A percentile compares a stretch with the other conserved stretches of the same genome.
phyloP scores from a whole-genome alignment of 202 grass and related monocot species.

The Zoysia matrella region DNA sequence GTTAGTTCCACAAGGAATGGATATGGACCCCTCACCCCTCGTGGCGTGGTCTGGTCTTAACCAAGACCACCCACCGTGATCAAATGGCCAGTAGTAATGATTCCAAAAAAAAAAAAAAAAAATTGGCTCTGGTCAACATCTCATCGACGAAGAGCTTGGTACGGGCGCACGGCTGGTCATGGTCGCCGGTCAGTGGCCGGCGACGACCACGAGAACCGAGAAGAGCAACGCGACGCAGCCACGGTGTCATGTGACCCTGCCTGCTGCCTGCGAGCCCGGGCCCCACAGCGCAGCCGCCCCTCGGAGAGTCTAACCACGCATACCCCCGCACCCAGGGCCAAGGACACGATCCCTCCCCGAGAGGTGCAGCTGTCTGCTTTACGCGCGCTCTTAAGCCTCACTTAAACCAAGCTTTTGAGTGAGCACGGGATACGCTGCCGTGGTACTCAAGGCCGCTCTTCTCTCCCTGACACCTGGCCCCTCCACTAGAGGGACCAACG shows the following conservation, averaged over 20 bases:
- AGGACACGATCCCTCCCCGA: background rate
- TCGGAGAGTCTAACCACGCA: background rate
- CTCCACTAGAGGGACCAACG: too few species aligned
- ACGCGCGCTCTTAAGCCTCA: slow-evolving; percentile 14
- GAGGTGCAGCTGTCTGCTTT: background rate
- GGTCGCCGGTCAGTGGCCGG: background rate
- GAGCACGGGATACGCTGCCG: background rate
- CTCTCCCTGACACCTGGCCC: background rate
- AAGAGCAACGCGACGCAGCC: background rate
- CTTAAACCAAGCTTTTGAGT: background rate
- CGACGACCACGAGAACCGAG: background rate
- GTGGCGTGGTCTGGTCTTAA: background rate
- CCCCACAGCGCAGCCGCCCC: background rate
- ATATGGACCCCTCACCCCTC: too few species aligned
- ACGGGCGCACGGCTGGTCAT: background rate
- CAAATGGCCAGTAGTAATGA: background rate
- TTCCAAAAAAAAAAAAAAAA: too few species aligned
- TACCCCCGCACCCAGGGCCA: background rate
- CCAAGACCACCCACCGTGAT: background rate
- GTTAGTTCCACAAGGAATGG: too few species aligned
- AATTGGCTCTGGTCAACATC: background rate
- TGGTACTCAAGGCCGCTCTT: rapidly evolving
- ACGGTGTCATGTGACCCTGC: background rate
- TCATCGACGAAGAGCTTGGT: background rate
- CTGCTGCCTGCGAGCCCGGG: background rate